Base-by-base conservation (phyloP, 345 rosid species). In the Corchorus capsularis region DNA sequence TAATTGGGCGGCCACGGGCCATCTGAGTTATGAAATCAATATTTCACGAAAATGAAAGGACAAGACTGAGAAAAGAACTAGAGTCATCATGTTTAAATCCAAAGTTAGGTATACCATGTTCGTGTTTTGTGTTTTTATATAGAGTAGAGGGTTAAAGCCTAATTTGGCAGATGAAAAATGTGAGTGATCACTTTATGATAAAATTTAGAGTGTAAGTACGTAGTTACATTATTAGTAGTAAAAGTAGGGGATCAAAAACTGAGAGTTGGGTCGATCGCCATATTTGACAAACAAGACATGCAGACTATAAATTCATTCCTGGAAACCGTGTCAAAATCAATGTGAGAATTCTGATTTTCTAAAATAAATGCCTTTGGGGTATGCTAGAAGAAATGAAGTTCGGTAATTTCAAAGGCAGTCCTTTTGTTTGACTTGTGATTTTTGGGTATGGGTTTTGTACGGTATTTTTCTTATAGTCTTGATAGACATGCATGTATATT, bases 311-410 rank as follows among this genome's bases (percentile, higher is more conserved):
- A 16, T 35, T 1, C 9, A 34, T n/a, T 6, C 15, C 27, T 27
- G 27, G 53, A 65, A 65, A 65, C 27, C 50, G 15, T n/a, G 69
- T 41, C 50, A 39, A 64, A 64, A 64, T n/a, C 35, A 35, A 16
- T 8, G 0, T 2, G 10, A 13, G 43, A 17, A 20, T 43, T 4
- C 5, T 16, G 14, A 15, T 8, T 12, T 19, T 20, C 45, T 19
- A 5, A 6, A 45, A 45, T 66, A 45, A 66, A 66, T 45, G 35
- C 34, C 27, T 27, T 20, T 35, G 19, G 45, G 62, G 46, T 9
- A 22, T 35, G 27, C 27, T 27, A 27, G 27, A 27, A 27, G 27
- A 27, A 27, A 27, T 27, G 27, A 27, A 27, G 27, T 27, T 27
- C 1, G 27, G 27, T 27, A 27, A 16, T 15, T 22, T 59, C 32